Evolutionary conservation across 1,284 basidiomycete genomes (phyloP), one percentile per base, ranked within the genome.

Genomic region (Puccinia brachypodii): DNA sequence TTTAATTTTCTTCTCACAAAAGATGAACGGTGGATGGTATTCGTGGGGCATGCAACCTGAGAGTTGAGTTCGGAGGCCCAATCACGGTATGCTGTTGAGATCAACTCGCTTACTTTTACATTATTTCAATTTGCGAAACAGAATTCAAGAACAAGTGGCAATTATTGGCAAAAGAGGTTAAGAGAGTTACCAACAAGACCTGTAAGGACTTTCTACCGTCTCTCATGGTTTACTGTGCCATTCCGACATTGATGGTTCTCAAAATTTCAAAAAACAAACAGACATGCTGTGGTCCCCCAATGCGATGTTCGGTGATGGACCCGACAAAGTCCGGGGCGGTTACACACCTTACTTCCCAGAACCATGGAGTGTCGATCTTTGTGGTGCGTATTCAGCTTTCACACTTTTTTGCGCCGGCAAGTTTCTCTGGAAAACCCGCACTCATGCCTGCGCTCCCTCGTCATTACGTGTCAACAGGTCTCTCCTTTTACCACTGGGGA

Each of bases 401-500:
- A 25, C 28, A 22, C 33, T 33, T 38, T 22, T 22, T 25, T 44
- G n/a, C 22, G 1, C 22, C 3, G 2, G 25, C 22, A 14, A 28
- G 14, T 68, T 40, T 68, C n/a, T 25, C 7, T 14, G 11, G 22
- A 11, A 22, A 44, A n/a, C 31, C 6, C 28, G 13, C 40, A n/a
- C 28, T 42, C 2, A 33, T 14, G 4, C 42, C 14, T 72, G 69
- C 13, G 22, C 47, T 53, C 28, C 22, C 33, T 9, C 22, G 14
- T 22, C 9, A 40, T 47, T 31, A 3, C 25, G 8, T 22, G 22
- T 16, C 28, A 44, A 53, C 62, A 78, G 74, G 58, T 28, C 40
- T 76, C 58, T 76, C 74, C 13, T 64, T 76, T n/a, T 76, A 76
- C 22, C 74, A 76, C 58, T 76, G 74, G 74, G 74, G 74, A 64